A percentile compares a stretch with the other conserved stretches of the same genome.
phyloP scores from a whole-genome alignment of 2,329 filamentous ascomycete genomes.

The Xylariales sp. region DNA sequence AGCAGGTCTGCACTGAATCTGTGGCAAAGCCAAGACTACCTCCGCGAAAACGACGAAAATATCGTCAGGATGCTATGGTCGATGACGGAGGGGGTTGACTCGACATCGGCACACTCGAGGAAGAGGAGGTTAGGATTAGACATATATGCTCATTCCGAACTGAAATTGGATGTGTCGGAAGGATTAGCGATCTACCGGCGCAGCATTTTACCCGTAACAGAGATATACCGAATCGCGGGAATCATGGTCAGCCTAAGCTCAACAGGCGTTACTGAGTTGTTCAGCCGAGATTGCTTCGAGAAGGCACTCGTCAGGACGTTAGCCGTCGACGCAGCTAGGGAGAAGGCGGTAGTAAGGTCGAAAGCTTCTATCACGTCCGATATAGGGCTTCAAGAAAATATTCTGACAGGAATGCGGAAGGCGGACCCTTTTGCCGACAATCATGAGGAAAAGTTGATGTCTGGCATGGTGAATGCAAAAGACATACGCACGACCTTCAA shows the following conservation, averaged over 20 bases:
- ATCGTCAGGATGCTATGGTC: slow-evolving; percentile 44
- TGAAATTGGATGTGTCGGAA: not conserved
- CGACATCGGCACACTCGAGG: slow-evolving; percentile 7
- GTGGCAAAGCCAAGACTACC: slow-evolving; percentile 38
- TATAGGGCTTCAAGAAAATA: slow-evolving; percentile 39
- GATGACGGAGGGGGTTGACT: slow-evolving; percentile 38
- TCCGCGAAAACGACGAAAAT: slow-evolving; percentile 48
- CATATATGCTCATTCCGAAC: slow-evolving; percentile 8
- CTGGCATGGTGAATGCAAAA: slow-evolving; percentile 82
- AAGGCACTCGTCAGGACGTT: slow-evolving; percentile 35
- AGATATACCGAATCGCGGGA: slow-evolving; percentile 48
- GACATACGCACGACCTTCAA: slow-evolving; percentile 88
- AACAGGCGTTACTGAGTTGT: slow-evolving; percentile 33
- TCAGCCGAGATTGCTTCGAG: slow-evolving; percentile 37
- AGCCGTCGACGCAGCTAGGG: slow-evolving; percentile 43
- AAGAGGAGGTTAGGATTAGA: slow-evolving; percentile 37
- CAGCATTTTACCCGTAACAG: slow-evolving; percentile 41
- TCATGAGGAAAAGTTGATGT: slow-evolving; percentile 85
- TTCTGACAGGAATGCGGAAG: slow-evolving; percentile 44
- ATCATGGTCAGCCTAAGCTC: slow-evolving; percentile 44
- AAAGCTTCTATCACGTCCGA: slow-evolving; percentile 1
- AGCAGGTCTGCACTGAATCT: slow-evolving; percentile 1
- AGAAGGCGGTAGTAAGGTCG: slow-evolving; percentile 21
- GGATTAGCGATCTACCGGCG: slow-evolving; percentile 32
- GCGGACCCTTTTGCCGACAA: slow-evolving; percentile 66